phyloP scores from a whole-genome alignment of 768 basidiomycete species.

The Termitomyces sp. region DNA sequence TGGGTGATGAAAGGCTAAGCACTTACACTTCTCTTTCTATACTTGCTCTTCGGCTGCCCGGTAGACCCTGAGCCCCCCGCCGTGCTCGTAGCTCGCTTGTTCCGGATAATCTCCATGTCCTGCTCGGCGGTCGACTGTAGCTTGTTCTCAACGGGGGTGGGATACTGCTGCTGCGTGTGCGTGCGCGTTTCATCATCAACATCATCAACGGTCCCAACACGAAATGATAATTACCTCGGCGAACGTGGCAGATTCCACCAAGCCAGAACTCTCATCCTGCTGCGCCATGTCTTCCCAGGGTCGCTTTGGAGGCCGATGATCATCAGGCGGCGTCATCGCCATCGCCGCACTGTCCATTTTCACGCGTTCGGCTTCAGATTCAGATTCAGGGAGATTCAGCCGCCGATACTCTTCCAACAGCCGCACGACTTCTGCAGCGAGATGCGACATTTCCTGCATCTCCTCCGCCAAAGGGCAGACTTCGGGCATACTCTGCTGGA shows the following conservation, averaged over 20 bases:
- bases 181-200: background rate
- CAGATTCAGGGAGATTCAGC: constrained; percentile 31
- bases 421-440: constrained; percentile 61
- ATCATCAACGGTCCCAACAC: background rate
- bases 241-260: constrained; percentile 20
- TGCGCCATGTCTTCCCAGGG: constrained; percentile 74
- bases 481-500: constrained; percentile 42
- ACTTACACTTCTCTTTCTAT: constrained; percentile 81
- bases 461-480: constrained; percentile 51
- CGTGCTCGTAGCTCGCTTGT: constrained; percentile 71
- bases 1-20: constrained; percentile 2
- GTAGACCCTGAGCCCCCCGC: constrained; percentile 45
- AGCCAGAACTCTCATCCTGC: constrained; percentile 34
- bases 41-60: constrained; percentile 71
- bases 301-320: constrained; percentile 63
- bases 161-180: constrained; percentile 18
- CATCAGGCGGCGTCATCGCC: constrained; percentile 34
- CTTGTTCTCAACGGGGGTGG: constrained; percentile 28
- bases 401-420: constrained; percentile 60
- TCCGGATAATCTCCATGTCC: constrained; percentile 82
- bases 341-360: constrained; percentile 24
- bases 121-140: constrained; percentile 65
- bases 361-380: constrained; percentile 30
- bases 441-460: constrained; percentile 63
- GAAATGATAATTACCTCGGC: constrained; percentile 24